Conservation (phyloP, 1,139 yeast genomes). For the Chernovozyma sophiae-reginae region DNA sequence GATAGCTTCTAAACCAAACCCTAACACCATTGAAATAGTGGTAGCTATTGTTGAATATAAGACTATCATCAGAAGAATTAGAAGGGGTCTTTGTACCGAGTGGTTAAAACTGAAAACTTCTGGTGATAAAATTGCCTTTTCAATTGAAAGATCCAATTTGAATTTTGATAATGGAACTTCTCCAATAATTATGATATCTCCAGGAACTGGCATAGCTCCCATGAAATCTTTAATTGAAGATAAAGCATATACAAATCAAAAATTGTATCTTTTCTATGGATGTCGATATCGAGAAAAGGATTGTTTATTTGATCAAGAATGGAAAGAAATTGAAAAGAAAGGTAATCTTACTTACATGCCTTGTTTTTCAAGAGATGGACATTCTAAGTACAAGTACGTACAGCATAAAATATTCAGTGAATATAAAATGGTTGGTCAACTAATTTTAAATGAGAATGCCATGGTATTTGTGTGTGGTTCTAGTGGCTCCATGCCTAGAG, state of each 20-base stretch:
- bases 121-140: slow-evolving; percentile 52
- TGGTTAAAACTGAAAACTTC: slow-evolving; percentile 55
- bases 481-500: slow-evolving; percentile 92
- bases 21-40: slow-evolving; percentile 52
- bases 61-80: slow-evolving; percentile 69
- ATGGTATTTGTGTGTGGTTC: slow-evolving; percentile 82
- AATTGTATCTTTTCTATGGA: slow-evolving; percentile 65
- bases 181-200: slow-evolving; percentile 73
- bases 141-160: slow-evolving; percentile 48
- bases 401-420: slow-evolving; percentile 64
- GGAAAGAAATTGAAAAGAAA: slow-evolving; percentile 35
- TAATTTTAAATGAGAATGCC: slow-evolving; percentile 54
- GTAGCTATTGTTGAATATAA: slow-evolving; percentile 84
- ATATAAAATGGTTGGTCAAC: slow-evolving; percentile 42
- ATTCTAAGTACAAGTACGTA: slow-evolving; percentile 51
- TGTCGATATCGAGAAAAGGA: slow-evolving; percentile 68
- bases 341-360: slow-evolving; percentile 41
- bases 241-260: slow-evolving; percentile 10
- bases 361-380: slow-evolving; percentile 61
- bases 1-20: slow-evolving; percentile 60
- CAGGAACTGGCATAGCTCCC: slow-evolving; percentile 95
- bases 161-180: slow-evolving; percentile 23
- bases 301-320: slow-evolving; percentile 55
- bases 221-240: slow-evolving; percentile 60
- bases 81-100: slow-evolving; percentile 81